Conservation (phyloP, 1,284 basidiomycete species). For the Apiotrichum brassicae region DNA sequence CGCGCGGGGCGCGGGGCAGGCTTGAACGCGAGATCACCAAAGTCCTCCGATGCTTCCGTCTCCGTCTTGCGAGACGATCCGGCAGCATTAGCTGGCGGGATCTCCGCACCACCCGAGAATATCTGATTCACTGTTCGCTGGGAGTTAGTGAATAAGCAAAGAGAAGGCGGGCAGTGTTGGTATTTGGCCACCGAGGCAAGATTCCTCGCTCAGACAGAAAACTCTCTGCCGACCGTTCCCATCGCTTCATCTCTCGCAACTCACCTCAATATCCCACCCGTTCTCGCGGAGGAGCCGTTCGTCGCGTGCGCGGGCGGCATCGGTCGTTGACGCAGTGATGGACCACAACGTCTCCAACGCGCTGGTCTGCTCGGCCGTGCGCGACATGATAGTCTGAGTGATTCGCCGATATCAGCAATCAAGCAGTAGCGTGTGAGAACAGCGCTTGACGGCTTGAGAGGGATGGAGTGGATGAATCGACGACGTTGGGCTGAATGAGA, state of each 20-base stretch:
- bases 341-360: constrained; percentile 41
- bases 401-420: no score
- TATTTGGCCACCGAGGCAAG: no score
- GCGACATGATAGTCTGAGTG: no score
- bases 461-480: no score
- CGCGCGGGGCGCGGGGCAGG: constrained; percentile 8
- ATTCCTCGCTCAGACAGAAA: no score
- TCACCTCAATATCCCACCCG: constrained; percentile 45
- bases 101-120: constrained; percentile 21
- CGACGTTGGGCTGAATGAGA: no score
- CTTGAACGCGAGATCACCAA: constrained; percentile 8
- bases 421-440: no score
- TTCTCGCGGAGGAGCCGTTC: constrained; percentile 40
- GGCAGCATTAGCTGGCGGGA: not conserved
- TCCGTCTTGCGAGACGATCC: constrained; percentile 5
- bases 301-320: constrained; percentile 33
- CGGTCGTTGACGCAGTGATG: constrained; percentile 39
- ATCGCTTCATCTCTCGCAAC: no score
- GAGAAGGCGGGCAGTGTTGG: not conserved
- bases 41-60: constrained; percentile 10
- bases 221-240: no score
- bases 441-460: no score
- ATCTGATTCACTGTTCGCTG: constrained; percentile 37
- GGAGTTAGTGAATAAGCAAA: not conserved
- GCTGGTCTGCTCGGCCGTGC: constrained; percentile 27